Conservation (phyloP, 768 basidiomycete genomes). For the Sporobolomyces pararoseus region DNA sequence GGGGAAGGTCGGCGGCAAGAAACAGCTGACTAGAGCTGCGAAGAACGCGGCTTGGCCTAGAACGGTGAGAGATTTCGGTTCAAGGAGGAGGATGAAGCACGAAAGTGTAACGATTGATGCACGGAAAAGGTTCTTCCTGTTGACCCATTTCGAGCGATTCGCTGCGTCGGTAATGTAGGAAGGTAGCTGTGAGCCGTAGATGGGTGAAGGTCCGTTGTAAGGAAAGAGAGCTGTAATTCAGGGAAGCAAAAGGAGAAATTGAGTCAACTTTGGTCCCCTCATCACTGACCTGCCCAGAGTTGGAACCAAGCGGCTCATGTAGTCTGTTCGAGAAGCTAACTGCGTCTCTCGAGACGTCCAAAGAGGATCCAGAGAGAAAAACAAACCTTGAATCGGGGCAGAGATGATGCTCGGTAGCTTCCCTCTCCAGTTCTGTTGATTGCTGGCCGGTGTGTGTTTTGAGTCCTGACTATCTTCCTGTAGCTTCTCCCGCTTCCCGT, state of each 20-base stretch:
- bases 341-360: too few relatives aligned
- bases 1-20: conserved; percentile 37
- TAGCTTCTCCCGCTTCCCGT: too few relatives aligned
- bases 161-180: background rate
- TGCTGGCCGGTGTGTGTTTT: too few relatives aligned
- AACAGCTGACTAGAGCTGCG: conserved; percentile 19
- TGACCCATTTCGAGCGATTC: conserved; percentile 9
- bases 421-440: background rate
- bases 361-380: too few relatives aligned
- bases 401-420: background rate
- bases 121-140: conserved; percentile 20
- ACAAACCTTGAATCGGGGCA: conserved; percentile 7
- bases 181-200: conserved; percentile 2
- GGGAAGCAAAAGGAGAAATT: too few relatives aligned
- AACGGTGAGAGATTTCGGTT: conserved; percentile 1
- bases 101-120: conserved; percentile 16
- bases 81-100: conserved; percentile 19
- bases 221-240: conserved; percentile 27
- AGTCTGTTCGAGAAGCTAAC: too few relatives aligned
- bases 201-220: background rate
- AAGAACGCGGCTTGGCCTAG: conserved; percentile 32
- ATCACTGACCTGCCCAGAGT: too few relatives aligned
- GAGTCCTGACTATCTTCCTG: too few relatives aligned
- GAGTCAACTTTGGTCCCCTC: too few relatives aligned
- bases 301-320: too few relatives aligned